Conservation (phyloP, 768 basidiomycete genomes). For the Cystobasidium ongulense region DNA sequence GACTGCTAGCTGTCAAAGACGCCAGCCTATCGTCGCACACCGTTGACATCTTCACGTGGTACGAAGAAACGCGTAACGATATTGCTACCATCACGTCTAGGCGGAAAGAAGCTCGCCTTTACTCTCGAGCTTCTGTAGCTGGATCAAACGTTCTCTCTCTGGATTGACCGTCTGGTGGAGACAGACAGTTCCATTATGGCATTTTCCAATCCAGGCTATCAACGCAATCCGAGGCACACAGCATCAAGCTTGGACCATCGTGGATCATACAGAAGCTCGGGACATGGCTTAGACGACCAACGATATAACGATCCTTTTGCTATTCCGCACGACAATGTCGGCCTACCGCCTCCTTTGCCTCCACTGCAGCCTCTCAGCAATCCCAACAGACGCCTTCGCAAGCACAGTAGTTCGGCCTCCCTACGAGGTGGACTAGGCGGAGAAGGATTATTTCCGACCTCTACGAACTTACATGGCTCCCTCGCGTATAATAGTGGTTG, state of each 20-base stretch:
- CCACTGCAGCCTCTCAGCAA: not conserved
- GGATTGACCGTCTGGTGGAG: not conserved
- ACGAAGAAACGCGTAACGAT: not conserved
- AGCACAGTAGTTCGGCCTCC: not conserved
- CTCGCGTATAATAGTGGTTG: no score
- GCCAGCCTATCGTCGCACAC: not conserved
- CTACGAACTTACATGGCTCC: not conserved
- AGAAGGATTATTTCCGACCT: not conserved
- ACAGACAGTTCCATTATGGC: not conserved
- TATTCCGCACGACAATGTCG: not conserved
- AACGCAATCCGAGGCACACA: not conserved
- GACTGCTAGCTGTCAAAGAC: not conserved
- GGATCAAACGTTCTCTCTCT: slow-evolving; percentile 1
- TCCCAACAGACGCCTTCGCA: not conserved
- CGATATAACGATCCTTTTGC: not conserved
- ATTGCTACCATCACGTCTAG: not conserved
- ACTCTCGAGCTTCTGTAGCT: not conserved
- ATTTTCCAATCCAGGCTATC: not conserved
- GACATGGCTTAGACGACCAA: not conserved
- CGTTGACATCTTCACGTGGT: not conserved
- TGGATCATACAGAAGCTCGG: not conserved
- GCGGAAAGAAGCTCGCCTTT: not conserved
- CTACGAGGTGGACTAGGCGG: not conserved
- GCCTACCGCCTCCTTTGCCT: not conserved
- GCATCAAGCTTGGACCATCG: not conserved